phyloP scores from a whole-genome alignment of 192 early-diverging fungal species.

The Gonapodya sp. region DNA sequence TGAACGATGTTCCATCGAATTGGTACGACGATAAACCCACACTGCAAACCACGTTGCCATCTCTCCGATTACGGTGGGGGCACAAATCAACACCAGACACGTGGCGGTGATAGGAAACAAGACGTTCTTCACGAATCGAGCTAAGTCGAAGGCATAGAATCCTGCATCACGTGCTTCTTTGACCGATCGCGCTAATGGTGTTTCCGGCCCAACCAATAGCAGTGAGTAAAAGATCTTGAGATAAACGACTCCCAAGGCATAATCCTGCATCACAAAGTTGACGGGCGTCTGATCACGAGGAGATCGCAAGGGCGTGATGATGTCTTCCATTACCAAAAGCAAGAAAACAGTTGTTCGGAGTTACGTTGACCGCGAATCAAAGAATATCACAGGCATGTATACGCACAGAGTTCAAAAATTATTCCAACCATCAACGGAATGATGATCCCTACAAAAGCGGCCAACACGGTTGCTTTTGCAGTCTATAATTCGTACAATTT shows the following conservation, averaged over 20 bases:
- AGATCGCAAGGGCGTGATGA: slow-evolving; percentile 49
- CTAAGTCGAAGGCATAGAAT: slow-evolving; percentile 16
- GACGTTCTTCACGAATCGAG: slow-evolving; percentile 13
- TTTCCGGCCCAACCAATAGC: slow-evolving; percentile 36
- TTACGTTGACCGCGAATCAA: not conserved
- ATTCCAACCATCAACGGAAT: slow-evolving; percentile 59
- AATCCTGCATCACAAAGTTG: slow-evolving; percentile 43
- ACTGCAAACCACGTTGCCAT: not conserved
- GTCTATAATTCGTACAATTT: not conserved
- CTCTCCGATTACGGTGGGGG: not conserved
- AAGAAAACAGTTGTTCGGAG: not conserved
- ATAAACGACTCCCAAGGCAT: slow-evolving; percentile 61
- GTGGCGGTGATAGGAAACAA: slow-evolving; percentile 13
- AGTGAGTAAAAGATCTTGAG: slow-evolving; percentile 50
- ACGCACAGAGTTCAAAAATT: slow-evolving; percentile 44
- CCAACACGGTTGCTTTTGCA: slow-evolving; percentile 17
- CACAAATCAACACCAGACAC: slow-evolving; percentile 1
- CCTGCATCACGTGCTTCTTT: slow-evolving; percentile 11
- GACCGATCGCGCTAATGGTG: slow-evolving; percentile 1
- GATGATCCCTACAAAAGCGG: slow-evolving; percentile 45
- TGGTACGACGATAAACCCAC: not conserved
- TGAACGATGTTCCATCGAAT: not conserved
- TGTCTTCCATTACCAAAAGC: slow-evolving; percentile 18
- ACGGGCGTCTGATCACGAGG: slow-evolving; percentile 17
- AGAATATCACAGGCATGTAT: not conserved